Evolutionary conservation across 192 early-diverging fungal genomes (phyloP).

Genomic region (Mortierella hygrophila): DNA sequence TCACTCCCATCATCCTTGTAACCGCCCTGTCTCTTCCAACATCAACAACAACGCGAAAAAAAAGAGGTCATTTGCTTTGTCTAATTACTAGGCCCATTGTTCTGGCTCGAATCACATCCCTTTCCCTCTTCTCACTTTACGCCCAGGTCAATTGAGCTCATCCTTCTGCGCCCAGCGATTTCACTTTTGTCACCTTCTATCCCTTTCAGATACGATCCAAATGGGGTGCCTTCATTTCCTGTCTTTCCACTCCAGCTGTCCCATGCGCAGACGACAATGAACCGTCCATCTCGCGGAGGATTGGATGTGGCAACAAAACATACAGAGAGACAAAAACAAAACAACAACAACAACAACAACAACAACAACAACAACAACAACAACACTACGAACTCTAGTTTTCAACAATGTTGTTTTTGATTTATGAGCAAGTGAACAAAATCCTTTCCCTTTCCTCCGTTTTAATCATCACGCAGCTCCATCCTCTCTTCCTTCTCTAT

Average conservation of each 20-base stretch:
- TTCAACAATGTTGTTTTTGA: too few species aligned
- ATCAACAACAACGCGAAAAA: neutral
- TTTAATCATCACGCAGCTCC: neutral
- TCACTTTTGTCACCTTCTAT: conserved; percentile 6
- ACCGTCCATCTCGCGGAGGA: neutral
- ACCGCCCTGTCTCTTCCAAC: too few species aligned
- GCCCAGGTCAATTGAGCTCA: neutral
- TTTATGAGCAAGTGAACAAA: neutral
- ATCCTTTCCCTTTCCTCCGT: neutral
- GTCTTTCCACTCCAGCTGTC: neutral
- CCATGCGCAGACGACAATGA: neutral
- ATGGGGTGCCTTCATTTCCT: neutral
- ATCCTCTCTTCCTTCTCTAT: neutral
- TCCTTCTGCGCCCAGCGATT: neutral
- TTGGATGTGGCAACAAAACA: neutral
- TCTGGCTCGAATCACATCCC: neutral
- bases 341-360: too few species aligned
- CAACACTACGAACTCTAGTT: too few species aligned
- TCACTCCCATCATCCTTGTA: too few species aligned
- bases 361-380: neutral
- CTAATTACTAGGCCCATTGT: neutral
- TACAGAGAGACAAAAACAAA: neutral
- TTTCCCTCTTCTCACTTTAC: too few species aligned
- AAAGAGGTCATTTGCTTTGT: neutral
- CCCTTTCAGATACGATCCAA: neutral